Base-by-base conservation (phyloP, 306 rosid species). In the Prunus mira region DNA sequence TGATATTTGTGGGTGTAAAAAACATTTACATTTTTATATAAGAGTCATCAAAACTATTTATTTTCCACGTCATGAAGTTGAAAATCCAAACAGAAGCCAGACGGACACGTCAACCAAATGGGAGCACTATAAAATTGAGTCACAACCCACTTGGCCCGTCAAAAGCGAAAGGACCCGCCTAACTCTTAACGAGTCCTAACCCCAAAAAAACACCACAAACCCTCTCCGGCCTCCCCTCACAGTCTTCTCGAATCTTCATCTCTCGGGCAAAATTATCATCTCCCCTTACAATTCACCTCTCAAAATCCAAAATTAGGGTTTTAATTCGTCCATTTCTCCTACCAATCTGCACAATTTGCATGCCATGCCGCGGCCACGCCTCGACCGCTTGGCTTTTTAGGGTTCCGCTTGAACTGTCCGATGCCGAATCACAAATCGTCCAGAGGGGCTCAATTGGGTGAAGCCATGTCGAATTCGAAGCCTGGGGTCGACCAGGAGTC, bases 401-500 rank as follows among this genome's bases (percentile, higher is more conserved):
- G 89, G 82, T 82, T 84, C 69, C 47, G 74, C 27, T 38, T 27
- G 24, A 25, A n/a, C 57, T 2, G 30, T 32, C 52, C 50, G 67
- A 63, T 81, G 77, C 74, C 55, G 84, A 57, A 72, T 51, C 68
- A 18, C 7, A 82, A 80, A 69, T 66, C 34, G 24, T 17, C 30
- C 27, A 28, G 76, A 27, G 24, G 41, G 19, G 32, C 78, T 32
- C 68, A 77, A 84, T 81, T 75, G 79, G 85, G 81, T 49, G 86
- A 84, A 11, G 18, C 27, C 50, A 87, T 80, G 83, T 78, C 38
- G 41, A 82, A 84, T 80, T 64, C 80, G 78, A 84, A 86, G 81
- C 89, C 87, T 22, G 76, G 69, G 65, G 76, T 65, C 8, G 89
- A 86, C 52, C 32, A 62, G 14, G 89, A 79, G 14, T 80, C 96